Evolutionary conservation across 352 stramenopile genomes (phyloP), one percentile per base, ranked within the genome.

Genomic region (Thraustotheca clavata): DNA sequence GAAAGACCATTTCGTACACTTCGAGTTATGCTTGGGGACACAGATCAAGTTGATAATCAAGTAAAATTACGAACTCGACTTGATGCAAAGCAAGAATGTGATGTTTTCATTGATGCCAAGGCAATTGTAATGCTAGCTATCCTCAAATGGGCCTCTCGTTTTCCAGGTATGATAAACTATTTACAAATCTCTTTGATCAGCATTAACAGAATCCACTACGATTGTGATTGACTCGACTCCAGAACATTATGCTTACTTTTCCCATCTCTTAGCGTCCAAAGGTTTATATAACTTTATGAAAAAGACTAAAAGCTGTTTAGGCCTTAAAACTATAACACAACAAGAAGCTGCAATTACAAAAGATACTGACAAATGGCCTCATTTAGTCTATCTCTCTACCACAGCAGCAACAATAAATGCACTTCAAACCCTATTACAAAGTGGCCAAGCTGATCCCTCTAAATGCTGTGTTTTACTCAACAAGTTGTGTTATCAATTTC

Each of bases 91-190:
- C 76, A 84, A 34, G 78, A 88, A 60, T 75, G 82, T 14, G 77
- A 88, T 52, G 76, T 88, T 41, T 67, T 87, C 16, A 86, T 87
- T n/a, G 78, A 87, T 43, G 74, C 75, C 34, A 83, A 86, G 69
- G 78, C 75, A 6, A 75, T 76, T 4, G 47, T 86, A 8, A 59
- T 84, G 16, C 60, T 86, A 11, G 76, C 76, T 24, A 71, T 86
- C 20, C 67, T 86, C 33, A 82, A 79, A 62, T 87, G 78, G 76
- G 84, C 74, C 39, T 43, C 35, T 18, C 72, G 74, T 16, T 83
- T 84, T 61, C n/a, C 43, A 24, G 24, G 43, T 52, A 52, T 31
- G 43, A 11, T 31, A 11, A 8, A 31, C 27, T 24, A 47, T 4
- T 24, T 27, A 43, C 38, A 43, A 43, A n/a, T 4, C 2, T 47